Base-by-base conservation (phyloP, 1,284 basidiomycete species). In the Tausonia pullulans region DNA sequence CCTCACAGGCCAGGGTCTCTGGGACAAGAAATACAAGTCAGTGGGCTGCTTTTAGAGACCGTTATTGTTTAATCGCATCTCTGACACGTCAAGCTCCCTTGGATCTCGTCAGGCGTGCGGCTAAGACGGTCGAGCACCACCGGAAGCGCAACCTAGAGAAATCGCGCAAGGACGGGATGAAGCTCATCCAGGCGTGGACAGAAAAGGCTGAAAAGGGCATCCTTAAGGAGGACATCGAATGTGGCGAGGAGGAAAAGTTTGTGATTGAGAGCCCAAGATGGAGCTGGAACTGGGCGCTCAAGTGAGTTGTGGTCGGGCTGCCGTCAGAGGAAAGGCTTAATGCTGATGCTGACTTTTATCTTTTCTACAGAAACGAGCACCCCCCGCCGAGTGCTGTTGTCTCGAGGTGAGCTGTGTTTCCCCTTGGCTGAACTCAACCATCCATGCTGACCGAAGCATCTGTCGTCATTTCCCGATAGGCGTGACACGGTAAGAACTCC, bases 371-470 rank as follows among this genome's bases (percentile, higher is more conserved):
- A 71, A 55, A 72, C n/a, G 77, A 78, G 68, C 68, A 71, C 40
- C 77, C 77, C 4, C 77, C 77, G 1, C 76, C 77, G 0, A 72
- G 71, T 48, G 76, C 76, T 0, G 73, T 77, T 45, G 74, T 76
- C 4, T 72, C 70, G 8, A 61, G 77, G 53, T 61, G 77, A 53
- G 77, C 77, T 27, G 27, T 27, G 27, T 14, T n/a, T n/a, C 13
- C 8, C 6, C 41, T n/a, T 7, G 0, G 51, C 39, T 16, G 3
- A 8, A 8, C 8, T 54, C 52, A 54, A 54, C 52, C 41, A 27
- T 27, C 1, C 27, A 27, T 27, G 27, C 27, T 27, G 27, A 27
- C 27, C 2, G 27, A 27, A 27, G 27, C 27, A 27, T 27, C 27
- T 27, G 27, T 27, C 27, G 27, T 27, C 27, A 27, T 27, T 27